Conservation (phyloP, 768 basidiomycete genomes). For the Tylopilus plumbeoviolaceoides region DNA sequence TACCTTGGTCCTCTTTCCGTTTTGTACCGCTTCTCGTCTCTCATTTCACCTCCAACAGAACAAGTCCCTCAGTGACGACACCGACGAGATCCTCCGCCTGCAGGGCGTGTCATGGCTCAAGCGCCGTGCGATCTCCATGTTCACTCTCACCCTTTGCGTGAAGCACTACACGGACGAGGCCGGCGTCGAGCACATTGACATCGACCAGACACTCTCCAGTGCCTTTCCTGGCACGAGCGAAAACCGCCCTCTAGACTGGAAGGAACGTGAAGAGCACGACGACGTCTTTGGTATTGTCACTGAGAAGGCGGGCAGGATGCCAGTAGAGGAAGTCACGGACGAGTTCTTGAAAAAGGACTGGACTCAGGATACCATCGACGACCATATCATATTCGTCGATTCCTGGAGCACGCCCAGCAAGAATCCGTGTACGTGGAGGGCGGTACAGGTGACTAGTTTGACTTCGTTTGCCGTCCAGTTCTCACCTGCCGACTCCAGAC, state of each 20-base stretch:
- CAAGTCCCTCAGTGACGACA: slow-evolving; percentile 58
- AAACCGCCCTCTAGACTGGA: slow-evolving; percentile 54
- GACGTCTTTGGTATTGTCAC: slow-evolving; percentile 57
- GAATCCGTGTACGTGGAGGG: slow-evolving; percentile 57
- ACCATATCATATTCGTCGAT: slow-evolving; percentile 34
- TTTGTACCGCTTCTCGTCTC: background rate
- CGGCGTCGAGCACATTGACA: slow-evolving; percentile 61
- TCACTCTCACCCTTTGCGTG: slow-evolving; percentile 55
- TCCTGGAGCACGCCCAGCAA: slow-evolving; percentile 60
- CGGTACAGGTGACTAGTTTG: slow-evolving; percentile 47
- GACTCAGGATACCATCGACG: slow-evolving; percentile 37
- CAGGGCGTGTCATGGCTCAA: slow-evolving; percentile 75
- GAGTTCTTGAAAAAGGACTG: slow-evolving; percentile 40
- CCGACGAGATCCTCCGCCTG: slow-evolving; percentile 59
- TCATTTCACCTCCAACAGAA: slow-evolving; percentile 42
- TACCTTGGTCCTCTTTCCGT: slow-evolving; percentile 45
- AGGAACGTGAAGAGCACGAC: slow-evolving; percentile 50
- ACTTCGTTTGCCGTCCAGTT: background rate
- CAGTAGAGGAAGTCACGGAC: slow-evolving; percentile 43
- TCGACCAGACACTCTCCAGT: slow-evolving; percentile 61
- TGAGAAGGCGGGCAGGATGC: slow-evolving; percentile 50
- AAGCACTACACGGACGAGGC: slow-evolving; percentile 62
- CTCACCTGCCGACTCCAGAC: slow-evolving; percentile 24
- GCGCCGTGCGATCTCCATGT: slow-evolving; percentile 55
- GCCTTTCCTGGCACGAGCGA: slow-evolving; percentile 58